Base-by-base conservation (phyloP, 495 filamentous ascomycete species). In the Cladorrhinum samala region DNA sequence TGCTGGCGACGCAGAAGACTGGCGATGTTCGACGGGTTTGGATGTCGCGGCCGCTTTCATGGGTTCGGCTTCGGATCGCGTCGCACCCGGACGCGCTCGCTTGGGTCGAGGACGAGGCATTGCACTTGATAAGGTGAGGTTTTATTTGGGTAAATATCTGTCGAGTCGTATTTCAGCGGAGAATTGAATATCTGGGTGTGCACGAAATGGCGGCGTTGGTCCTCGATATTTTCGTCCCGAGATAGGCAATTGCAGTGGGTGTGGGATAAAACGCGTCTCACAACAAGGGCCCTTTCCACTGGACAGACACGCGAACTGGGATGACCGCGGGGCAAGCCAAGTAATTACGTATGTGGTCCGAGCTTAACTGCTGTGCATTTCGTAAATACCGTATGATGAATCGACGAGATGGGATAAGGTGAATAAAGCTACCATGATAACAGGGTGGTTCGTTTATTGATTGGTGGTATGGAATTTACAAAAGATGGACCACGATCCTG, bases 21-120 rank as follows among this genome's bases (percentile, higher is more conserved):
- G 43, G 3, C n/a, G 27, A 4, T 24, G 20, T 24, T 46, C 39
- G 9, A 40, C 40, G 7, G 21, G 30, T 11, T 33, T 46, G 7
- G 57, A 46, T n/a, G n/a, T n/a, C n/a, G n/a, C n/a, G n/a, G n/a
- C n/a, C n/a, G n/a, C n/a, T n/a, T n/a, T n/a, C n/a, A n/a, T n/a
- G n/a, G n/a, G n/a, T 2, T 37, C 4, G 16, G 43, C n/a, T 24
- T 43, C 30, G 6, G 41, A 36, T 42, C 67, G 68, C 55, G 72
- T 56, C 38, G 63, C 56, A 54, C 68, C 68, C 52, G 63, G 64
- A 53, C 72, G 69, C 16, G 67, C 61, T 49, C 67, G 65, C 52
- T 67, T 67, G 20, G 72, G 72, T 53, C 72, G 67, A 21, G 72
- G 72, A 52, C 72, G 68, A 64, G 73, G 71, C 73, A 76, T 76